Conservation (phyloP, 331 rosid genomes). For the Phaseolus coccineus region DNA sequence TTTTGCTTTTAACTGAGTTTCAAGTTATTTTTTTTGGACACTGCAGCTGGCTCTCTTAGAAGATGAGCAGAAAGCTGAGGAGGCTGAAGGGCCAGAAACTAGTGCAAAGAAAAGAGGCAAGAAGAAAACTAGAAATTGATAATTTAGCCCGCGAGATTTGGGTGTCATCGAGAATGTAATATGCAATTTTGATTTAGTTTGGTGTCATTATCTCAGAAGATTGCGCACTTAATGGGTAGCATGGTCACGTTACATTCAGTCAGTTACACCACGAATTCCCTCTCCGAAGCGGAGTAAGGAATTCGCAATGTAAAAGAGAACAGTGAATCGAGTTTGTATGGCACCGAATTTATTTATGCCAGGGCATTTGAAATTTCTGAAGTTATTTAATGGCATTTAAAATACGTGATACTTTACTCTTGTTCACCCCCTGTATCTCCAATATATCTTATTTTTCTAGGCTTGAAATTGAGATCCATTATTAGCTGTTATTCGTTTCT, state of each 20-base stretch:
- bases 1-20: no score
- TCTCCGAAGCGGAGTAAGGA: background rate
- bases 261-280: no score
- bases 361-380: background rate
- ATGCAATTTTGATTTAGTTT: constrained; percentile 54
- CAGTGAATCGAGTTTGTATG: background rate
- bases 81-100: constrained; percentile 84
- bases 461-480: constrained; percentile 17
- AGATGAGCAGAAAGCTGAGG: constrained; percentile 95
- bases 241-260: constrained; percentile 16
- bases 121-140: constrained; percentile 72
- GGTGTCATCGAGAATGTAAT: constrained; percentile 31
- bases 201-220: constrained; percentile 34
- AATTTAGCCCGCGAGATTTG: constrained; percentile 13
- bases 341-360: background rate
- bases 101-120: constrained; percentile 83
- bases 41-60: constrained; percentile 87
- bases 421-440: background rate
- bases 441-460: background rate
- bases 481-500: constrained; percentile 18
- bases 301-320: background rate
- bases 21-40: constrained; percentile 24
- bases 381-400: constrained; percentile 4
- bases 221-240: background rate
- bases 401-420: background rate